These are phyloP conservation scores for Citrullus colocynthis DNA, from an alignment of 306 rosid species.

Conservation along the genomic window DNA sequence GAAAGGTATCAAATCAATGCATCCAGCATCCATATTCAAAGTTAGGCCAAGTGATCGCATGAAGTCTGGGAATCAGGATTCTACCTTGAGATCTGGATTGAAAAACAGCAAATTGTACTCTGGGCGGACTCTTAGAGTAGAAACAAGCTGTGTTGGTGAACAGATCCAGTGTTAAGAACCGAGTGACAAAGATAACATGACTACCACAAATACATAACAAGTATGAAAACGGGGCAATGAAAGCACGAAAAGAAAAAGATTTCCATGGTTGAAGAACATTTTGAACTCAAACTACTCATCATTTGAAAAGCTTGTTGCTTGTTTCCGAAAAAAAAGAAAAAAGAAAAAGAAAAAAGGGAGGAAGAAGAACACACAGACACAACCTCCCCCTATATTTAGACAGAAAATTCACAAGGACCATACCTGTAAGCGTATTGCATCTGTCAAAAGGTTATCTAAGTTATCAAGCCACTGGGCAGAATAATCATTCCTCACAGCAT, in stretches of 20 bases:
- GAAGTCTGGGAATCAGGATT: neutral
- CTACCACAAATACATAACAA: conserved; percentile 5
- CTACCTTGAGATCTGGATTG: conserved; percentile 72
- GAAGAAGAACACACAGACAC: neutral
- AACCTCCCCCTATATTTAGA: neutral
- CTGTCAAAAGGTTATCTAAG: conserved; percentile 41
- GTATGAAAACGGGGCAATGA: neutral
- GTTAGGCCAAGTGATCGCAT: neutral
- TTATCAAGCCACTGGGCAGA: conserved; percentile 22
- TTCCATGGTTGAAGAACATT: neutral
- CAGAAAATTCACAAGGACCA: neutral
- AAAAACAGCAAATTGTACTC: conserved; percentile 59
- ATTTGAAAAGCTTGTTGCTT: too few species aligned
- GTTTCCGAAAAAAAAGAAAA: neutral
- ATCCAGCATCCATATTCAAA: neutral
- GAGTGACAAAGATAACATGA: conserved; percentile 9
- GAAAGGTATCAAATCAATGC: neutral
- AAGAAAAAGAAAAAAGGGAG: neutral
- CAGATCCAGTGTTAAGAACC: conserved; percentile 27
- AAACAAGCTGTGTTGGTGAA: conserved; percentile 65
- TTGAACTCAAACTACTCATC: neutral
- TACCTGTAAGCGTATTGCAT: conserved; percentile 82
- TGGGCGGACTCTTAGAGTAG: conserved; percentile 64
- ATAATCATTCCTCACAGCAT: conserved; percentile 22
- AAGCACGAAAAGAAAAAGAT: neutral